Percentiles rank a stretch among this genome's conserved stretches.
Evolutionary conservation across 2,329 filamentous ascomycete genomes (phyloP).

Genomic region (Fusarium albosuccineum): DNA sequence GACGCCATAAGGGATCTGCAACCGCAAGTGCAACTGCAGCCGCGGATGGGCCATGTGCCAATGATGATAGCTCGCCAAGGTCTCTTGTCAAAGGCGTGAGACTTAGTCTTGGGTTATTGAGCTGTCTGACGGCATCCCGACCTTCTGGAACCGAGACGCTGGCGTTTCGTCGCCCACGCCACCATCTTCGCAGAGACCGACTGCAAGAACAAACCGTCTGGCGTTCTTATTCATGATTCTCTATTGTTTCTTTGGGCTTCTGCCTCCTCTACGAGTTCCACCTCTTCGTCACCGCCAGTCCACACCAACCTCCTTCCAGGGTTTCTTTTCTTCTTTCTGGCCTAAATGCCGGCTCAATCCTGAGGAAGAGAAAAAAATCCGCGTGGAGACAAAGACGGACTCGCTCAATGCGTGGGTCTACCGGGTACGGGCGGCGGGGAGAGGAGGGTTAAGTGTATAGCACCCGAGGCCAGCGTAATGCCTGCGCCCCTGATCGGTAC

Average conservation of each 20-base stretch:
- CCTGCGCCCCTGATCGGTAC: constrained; percentile 9
- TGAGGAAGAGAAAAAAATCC: neutral
- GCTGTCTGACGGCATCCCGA: constrained; percentile 13
- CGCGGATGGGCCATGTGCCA: constrained; percentile 19
- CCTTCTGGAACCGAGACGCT: constrained; percentile 33
- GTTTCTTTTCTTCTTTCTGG: neutral
- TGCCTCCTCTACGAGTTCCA: constrained; percentile 4
- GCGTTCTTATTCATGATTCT: neutral
- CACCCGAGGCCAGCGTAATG: constrained; percentile 18
- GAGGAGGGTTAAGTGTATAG: constrained; percentile 23
- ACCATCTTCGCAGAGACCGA: constrained; percentile 16
- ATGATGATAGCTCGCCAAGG: constrained; percentile 9
- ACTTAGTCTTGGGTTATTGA: constrained; percentile 8
- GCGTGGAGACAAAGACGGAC: constrained; percentile 16
- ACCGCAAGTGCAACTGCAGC: constrained; percentile 20
- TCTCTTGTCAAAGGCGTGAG: constrained; percentile 12
- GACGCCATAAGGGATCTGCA: constrained; percentile 17
- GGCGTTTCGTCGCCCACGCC: constrained; percentile 28
- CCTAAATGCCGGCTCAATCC: constrained; percentile 4
- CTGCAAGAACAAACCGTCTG: constrained; percentile 10
- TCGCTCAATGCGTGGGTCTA: constrained; percentile 5
- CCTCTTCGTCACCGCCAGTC: constrained; percentile 16
- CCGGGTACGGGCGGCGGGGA: constrained; percentile 15
- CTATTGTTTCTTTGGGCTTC: neutral
- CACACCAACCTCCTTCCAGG: constrained; percentile 9